Evolutionary conservation across 2,329 filamentous ascomycete genomes (phyloP), one percentile per base, ranked within the genome.

Genomic region (Cladorrhinum sp.): DNA sequence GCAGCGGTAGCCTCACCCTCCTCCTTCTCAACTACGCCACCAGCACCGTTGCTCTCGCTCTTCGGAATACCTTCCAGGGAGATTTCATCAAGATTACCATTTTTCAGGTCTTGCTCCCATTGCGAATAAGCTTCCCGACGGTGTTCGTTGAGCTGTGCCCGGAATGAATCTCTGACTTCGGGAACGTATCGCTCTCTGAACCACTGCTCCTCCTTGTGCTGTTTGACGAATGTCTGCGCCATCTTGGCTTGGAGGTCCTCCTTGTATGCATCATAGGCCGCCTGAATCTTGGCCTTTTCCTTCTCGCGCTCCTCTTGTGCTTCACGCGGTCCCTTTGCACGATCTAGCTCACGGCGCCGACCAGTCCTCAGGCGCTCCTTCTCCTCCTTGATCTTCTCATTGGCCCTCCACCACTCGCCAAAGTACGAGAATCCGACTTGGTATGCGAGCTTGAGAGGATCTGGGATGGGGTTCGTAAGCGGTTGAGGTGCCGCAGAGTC

Each of bases 151-250:
- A 98, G 79, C 69, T 91, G 89, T 62, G 80, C 79, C 59, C 89
- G 87, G 70, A 97, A 86, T 1, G 84, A 82, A 66, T 93, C 88
- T 57, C 91, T 83, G 58, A 94, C 86, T 67, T 95, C 91, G 1
- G 91, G 85, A 28, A 96, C 88, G 69, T 99, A 99, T 72, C 92
- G 88, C 76, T 99, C 95, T 68, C 89, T 91, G 78, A 99, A 99
- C 95, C 95, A 99, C 73, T 99, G 94, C 74, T 99, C 95, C 49
- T 87, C 87, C 73, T 96, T 96, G 76, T 99, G 95, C 68, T 92
- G 89, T 55, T 89, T 86, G 48, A 99, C 95, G 73, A 99, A 99
- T 1, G 85, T 81, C 66, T 92, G 87, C 0, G 95, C 93, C 89
- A 96, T 94, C 73, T 87, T 88, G 3, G 82, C 85, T 69, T 89